Evolutionary conservation across 805 yeast species (phyloP).

Genomic region (Naumovozyma dairenensis): DNA sequence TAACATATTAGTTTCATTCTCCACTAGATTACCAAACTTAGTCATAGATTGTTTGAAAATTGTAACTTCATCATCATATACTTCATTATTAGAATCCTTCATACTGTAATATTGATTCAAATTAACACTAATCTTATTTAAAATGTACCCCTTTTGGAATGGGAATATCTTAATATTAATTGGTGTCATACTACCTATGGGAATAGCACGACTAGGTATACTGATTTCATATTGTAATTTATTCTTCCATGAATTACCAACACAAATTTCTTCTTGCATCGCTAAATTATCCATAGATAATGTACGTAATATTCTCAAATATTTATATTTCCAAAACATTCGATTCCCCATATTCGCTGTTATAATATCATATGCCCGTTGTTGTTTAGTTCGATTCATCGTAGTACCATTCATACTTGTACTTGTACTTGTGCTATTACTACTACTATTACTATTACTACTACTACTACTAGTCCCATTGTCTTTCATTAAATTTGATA

Average conservation of each 20-base stretch:
- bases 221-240: slow-evolving; percentile 81
- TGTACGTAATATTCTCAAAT: slow-evolving; percentile 72
- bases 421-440: neutral
- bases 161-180: slow-evolving; percentile 68
- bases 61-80: slow-evolving; percentile 50
- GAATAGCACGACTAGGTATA: slow-evolving; percentile 77
- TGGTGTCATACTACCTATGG: slow-evolving; percentile 70
- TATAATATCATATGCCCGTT: neutral
- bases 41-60: slow-evolving; percentile 43
- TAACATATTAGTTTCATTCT: slow-evolving; percentile 22
- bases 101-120: slow-evolving; percentile 56
- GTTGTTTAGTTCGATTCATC: slow-evolving; percentile 21
- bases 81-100: slow-evolving; percentile 45
- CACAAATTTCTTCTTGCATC: slow-evolving; percentile 65
- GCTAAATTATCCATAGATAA: slow-evolving; percentile 64
- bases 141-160: slow-evolving; percentile 59
- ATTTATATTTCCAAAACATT: slow-evolving; percentile 32
- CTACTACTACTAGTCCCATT: neutral
- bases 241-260: slow-evolving; percentile 83
- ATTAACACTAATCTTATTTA: slow-evolving; percentile 58
- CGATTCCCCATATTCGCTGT: neutral
- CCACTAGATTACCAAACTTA: slow-evolving; percentile 35
- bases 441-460: neutral
- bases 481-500: slow-evolving; percentile 23
- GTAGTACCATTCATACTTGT: slow-evolving; percentile 13